These are phyloP conservation scores for Stylosanthes scabra DNA, from an alignment of 331 rosid genomes.

Conservation along the genomic window DNA sequence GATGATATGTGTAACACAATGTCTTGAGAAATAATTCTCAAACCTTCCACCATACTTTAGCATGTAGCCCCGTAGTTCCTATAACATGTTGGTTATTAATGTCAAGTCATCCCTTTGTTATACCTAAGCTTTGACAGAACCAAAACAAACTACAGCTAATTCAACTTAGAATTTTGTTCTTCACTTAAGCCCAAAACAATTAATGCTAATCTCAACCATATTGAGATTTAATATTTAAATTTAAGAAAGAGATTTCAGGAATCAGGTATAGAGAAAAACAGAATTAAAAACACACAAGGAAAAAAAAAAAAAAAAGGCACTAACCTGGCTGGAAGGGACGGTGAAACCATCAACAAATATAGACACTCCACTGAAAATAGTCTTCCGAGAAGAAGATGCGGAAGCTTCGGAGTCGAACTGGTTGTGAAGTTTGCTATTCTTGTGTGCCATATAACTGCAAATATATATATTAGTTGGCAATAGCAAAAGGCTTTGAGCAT, in stretches of 20 bases:
- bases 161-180: background rate
- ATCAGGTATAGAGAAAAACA: background rate
- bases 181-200: background rate
- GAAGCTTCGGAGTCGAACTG: constrained; percentile 84
- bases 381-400: constrained; percentile 48
- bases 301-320: constrained; percentile 11
- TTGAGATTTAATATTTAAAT: constrained; percentile 18
- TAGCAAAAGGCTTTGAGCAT: background rate
- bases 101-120: constrained; percentile 22
- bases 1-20: constrained; percentile 80
- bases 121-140: constrained; percentile 1
- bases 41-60: constrained; percentile 79
- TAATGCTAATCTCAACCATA: background rate
- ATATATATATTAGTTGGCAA: background rate
- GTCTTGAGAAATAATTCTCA: constrained; percentile 91
- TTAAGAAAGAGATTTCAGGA: constrained; percentile 12
- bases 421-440: constrained; percentile 73
- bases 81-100: constrained; percentile 37
- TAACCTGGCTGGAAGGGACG: constrained; percentile 85
- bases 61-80: constrained; percentile 91
- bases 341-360: constrained; percentile 96
- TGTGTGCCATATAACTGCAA: constrained; percentile 79
- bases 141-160: background rate
- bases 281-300: background rate
- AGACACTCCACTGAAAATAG: constrained; percentile 76